Percentiles rank a stretch among this genome's conserved stretches.
phyloP scores from a whole-genome alignment of 805 yeast species.

The Lachancea waltii region DNA sequence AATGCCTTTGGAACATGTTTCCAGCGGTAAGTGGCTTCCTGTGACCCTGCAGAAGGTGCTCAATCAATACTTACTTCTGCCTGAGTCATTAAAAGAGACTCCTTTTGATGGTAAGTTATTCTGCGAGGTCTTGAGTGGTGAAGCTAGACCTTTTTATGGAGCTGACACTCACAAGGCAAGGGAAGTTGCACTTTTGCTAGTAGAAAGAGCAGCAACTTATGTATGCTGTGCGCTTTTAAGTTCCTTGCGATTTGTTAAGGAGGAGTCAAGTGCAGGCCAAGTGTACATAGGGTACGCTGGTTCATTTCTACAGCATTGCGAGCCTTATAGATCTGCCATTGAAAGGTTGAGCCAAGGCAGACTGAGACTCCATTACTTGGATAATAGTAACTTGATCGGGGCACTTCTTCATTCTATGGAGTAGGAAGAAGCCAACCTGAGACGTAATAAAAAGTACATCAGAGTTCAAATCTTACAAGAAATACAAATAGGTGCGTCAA shows the following conservation, averaged over 20 bases:
- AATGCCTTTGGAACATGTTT: conserved; percentile 29
- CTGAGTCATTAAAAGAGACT: neutral
- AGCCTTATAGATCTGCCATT: conserved; percentile 17
- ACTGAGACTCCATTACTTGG: conserved; percentile 16
- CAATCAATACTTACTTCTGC: conserved; percentile 10
- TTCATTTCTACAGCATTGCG: conserved; percentile 20
- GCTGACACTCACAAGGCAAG: conserved; percentile 3
- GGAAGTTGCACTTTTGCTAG: conserved; percentile 13
- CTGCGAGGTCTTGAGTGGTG: conserved; percentile 12
- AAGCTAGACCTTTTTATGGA: neutral
- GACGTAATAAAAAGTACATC: too few relatives aligned
- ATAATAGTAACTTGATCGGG: conserved; percentile 27
- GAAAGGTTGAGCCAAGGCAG: conserved; percentile 9
- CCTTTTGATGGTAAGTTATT: conserved; percentile 21
- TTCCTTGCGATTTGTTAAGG: conserved; percentile 7
- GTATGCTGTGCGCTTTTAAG: conserved; percentile 19
- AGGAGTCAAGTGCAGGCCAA: conserved; percentile 1
- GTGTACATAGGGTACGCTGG: conserved; percentile 27
- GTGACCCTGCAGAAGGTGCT: conserved; percentile 17
- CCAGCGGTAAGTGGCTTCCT: conserved; percentile 27
- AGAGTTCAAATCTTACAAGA: too few relatives aligned
- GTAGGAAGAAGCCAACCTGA: too few relatives aligned
- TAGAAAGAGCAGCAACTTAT: conserved; percentile 24
- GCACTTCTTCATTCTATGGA: conserved; percentile 22
- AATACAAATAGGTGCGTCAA: too few relatives aligned